Conservation (phyloP, 768 basidiomycete genomes). For the Dacryopinax primogenitus region DNA sequence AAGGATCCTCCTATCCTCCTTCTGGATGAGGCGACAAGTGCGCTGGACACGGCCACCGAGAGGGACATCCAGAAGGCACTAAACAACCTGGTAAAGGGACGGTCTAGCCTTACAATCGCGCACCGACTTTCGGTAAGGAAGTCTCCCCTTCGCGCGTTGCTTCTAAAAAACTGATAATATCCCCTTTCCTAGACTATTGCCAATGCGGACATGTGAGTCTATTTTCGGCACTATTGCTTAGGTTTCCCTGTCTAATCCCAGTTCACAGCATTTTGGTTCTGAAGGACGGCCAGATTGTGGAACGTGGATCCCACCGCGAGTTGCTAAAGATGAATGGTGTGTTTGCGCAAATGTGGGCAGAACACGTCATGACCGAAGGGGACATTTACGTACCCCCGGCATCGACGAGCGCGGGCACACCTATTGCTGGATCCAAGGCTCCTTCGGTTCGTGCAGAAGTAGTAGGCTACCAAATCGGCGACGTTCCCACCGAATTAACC, state of each 20-base stretch:
- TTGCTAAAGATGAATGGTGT: slow-evolving; percentile 55
- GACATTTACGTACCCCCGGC: slow-evolving; percentile 24
- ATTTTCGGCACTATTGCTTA: slow-evolving; percentile 17
- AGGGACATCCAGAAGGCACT: slow-evolving; percentile 80
- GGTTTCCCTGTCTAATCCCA: slow-evolving; percentile 35
- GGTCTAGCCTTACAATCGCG: slow-evolving; percentile 65
- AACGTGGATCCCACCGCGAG: slow-evolving; percentile 68
- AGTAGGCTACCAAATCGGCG: background rate
- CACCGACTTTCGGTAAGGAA: slow-evolving; percentile 61
- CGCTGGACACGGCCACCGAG: slow-evolving; percentile 81
- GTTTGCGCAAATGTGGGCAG: slow-evolving; percentile 81
- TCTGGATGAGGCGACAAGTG: slow-evolving; percentile 69
- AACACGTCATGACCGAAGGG: slow-evolving; percentile 59
- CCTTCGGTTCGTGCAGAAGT: slow-evolving; percentile 8
- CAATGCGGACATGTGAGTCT: slow-evolving; percentile 38
- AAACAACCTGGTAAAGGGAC: slow-evolving; percentile 60
- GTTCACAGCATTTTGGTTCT: slow-evolving; percentile 67
- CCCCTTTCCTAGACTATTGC: slow-evolving; percentile 37
- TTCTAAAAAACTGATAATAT: slow-evolving; percentile 12
- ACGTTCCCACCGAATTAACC: background rate
- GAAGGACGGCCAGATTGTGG: slow-evolving; percentile 77
- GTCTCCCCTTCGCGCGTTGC: slow-evolving; percentile 13
- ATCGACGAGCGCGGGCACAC: background rate
- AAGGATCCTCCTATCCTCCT: slow-evolving; percentile 75
- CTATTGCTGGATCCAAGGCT: background rate